These are phyloP conservation scores for Dipteronia dyeriana DNA, from an alignment of 345 rosid species.

Conservation along the genomic window DNA sequence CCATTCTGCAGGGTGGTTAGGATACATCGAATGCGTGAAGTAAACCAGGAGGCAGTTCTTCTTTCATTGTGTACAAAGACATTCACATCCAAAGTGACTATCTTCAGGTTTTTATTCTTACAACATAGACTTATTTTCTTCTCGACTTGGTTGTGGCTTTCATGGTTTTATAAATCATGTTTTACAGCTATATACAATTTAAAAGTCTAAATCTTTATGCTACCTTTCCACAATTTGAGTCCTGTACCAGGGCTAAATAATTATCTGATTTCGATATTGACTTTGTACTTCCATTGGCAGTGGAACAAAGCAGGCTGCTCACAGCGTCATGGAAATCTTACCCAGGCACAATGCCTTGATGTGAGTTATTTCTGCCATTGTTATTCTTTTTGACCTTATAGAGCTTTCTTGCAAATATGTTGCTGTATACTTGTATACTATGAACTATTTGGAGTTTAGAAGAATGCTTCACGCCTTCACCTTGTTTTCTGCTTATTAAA, in stretches of 20 bases:
- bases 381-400: not conserved
- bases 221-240: slow-evolving; percentile 13
- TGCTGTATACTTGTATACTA: not conserved
- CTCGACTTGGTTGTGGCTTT: too few species aligned
- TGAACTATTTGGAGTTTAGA: not conserved
- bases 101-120: slow-evolving; percentile 67
- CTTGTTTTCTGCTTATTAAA: slow-evolving; percentile 2
- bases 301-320: slow-evolving; percentile 97
- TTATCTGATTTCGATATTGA: slow-evolving; percentile 8
- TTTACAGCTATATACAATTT: not conserved
- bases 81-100: slow-evolving; percentile 75
- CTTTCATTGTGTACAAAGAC: slow-evolving; percentile 90
- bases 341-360: slow-evolving; percentile 97
- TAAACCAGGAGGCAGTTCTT: slow-evolving; percentile 92
- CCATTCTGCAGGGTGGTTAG: slow-evolving; percentile 75
- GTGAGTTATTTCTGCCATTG: slow-evolving; percentile 45
- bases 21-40: slow-evolving; percentile 84
- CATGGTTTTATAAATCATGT: not conserved
- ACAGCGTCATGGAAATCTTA: slow-evolving; percentile 98
- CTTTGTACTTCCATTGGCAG: slow-evolving; percentile 42
- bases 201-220: not conserved
- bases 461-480: slow-evolving; percentile 9
- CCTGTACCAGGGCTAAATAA: not conserved
- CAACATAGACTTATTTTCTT: not conserved
- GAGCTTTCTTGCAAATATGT: not conserved